Percentiles rank a stretch among this genome's conserved stretches.
Evolutionary conservation across 2,329 filamentous ascomycete genomes (phyloP).

Genomic region (Acephala macrosclerotiorum): DNA sequence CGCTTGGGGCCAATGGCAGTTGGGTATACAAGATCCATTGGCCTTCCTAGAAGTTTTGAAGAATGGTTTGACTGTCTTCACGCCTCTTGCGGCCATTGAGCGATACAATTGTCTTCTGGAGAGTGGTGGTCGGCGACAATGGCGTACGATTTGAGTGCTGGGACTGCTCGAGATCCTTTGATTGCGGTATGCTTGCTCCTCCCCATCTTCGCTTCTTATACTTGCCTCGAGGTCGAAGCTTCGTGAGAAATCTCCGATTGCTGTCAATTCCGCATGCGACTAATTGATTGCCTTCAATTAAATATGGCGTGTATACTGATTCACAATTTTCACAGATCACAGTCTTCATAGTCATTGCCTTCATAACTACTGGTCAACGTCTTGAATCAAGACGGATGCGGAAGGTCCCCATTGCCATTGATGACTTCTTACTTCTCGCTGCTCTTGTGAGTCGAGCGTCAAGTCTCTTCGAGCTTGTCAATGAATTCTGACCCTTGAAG

Average conservation of each 20-base stretch:
- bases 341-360: neutral
- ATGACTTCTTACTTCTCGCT: neutral
- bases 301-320: neutral
- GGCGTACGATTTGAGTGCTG: slow-evolving; percentile 6
- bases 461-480: neutral
- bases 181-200: neutral
- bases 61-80: neutral
- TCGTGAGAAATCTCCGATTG: neutral
- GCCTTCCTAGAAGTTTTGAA: neutral
- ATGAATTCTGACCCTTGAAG: neutral
- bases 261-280: neutral
- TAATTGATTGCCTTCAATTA: neutral
- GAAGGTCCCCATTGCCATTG: neutral
- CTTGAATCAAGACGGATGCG: neutral
- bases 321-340: neutral
- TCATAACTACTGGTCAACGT: neutral
- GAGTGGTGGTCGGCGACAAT: neutral
- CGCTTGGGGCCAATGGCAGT: neutral
- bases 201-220: neutral
- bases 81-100: neutral
- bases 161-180: neutral
- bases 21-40: neutral
- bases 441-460: neutral
- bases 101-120: neutral
- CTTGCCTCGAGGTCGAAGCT: neutral